Evolutionary conservation across 2,329 filamentous ascomycete species (phyloP).

Genomic region (Sporothrix euskadiensis): DNA sequence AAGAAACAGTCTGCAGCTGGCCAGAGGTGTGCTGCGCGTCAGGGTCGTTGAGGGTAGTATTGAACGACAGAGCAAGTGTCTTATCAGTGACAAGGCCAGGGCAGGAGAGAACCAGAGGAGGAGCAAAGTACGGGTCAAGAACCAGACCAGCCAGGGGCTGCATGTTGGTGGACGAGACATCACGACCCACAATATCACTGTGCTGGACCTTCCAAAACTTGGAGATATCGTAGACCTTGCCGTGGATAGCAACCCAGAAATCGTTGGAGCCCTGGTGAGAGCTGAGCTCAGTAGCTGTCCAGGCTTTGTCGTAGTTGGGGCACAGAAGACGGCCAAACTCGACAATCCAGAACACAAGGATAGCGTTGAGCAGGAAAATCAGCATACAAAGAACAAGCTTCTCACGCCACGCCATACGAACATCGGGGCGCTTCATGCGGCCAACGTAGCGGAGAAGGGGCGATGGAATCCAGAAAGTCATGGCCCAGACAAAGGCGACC

Average conservation of each 20-base stretch:
- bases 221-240: slow-evolving; percentile 86
- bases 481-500: slow-evolving; percentile 77
- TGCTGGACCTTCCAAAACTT: slow-evolving; percentile 86
- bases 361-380: slow-evolving; percentile 77
- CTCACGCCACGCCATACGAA: slow-evolving; percentile 96
- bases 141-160: slow-evolving; percentile 73
- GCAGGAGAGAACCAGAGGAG: slow-evolving; percentile 75
- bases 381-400: slow-evolving; percentile 81
- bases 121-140: slow-evolving; percentile 81
- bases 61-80: slow-evolving; percentile 59
- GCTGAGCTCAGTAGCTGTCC: slow-evolving; percentile 69
- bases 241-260: slow-evolving; percentile 84
- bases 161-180: slow-evolving; percentile 66
- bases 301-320: slow-evolving; percentile 88
- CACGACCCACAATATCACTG: slow-evolving; percentile 66
- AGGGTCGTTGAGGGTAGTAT: slow-evolving; percentile 60
- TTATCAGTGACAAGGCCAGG: slow-evolving; percentile 66
- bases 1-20: slow-evolving; percentile 54
- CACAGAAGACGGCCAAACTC: slow-evolving; percentile 82
- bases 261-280: slow-evolving; percentile 71
- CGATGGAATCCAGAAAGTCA: slow-evolving; percentile 95
- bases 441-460: slow-evolving; percentile 76
- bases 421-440: slow-evolving; percentile 95
- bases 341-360: slow-evolving; percentile 90
- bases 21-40: slow-evolving; percentile 72